Conservation (phyloP, 2,329 filamentous ascomycete species). For the Sclerotinia subarctica region DNA sequence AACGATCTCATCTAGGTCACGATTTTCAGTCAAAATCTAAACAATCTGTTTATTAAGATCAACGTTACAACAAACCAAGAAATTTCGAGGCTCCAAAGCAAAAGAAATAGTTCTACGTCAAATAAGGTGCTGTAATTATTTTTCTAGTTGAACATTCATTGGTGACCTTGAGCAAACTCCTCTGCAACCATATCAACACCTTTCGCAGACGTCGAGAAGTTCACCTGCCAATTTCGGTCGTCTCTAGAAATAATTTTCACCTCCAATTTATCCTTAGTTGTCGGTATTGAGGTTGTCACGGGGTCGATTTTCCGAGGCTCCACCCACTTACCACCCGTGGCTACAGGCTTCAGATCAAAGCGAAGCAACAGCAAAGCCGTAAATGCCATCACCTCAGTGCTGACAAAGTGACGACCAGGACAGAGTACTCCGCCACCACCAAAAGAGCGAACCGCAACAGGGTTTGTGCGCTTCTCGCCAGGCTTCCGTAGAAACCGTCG, state of each 20-base stretch:
- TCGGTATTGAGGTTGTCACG: not conserved
- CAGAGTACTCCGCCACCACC: constrained; percentile 41
- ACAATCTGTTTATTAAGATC: too few species aligned
- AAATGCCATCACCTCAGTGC: not conserved
- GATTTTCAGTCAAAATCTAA: too few species aligned
- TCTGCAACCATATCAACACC: not conserved
- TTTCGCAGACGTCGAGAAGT: not conserved
- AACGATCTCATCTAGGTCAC: too few species aligned
- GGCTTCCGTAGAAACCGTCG: constrained; percentile 40
- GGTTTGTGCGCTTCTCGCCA: constrained; percentile 21
- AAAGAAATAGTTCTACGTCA: not conserved
- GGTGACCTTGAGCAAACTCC: not conserved
- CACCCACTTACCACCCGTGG: not conserved
- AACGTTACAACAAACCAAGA: too few species aligned
- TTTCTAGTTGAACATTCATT: not conserved
- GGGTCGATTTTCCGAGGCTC: not conserved
- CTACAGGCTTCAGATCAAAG: not conserved
- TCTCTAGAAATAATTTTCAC: not conserved
- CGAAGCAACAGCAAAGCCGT: not conserved
- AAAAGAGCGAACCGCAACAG: constrained; percentile 37
- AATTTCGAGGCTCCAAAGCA: too few species aligned
- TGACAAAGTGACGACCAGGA: constrained; percentile 39
- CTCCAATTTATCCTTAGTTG: not conserved
- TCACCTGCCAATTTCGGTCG: not conserved
- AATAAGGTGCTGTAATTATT: not conserved